Percentiles rank a stretch among this genome's conserved stretches.
These are phyloP conservation scores for Prunus davidiana DNA, from an alignment of 306 rosid species.

Conservation along the genomic window DNA sequence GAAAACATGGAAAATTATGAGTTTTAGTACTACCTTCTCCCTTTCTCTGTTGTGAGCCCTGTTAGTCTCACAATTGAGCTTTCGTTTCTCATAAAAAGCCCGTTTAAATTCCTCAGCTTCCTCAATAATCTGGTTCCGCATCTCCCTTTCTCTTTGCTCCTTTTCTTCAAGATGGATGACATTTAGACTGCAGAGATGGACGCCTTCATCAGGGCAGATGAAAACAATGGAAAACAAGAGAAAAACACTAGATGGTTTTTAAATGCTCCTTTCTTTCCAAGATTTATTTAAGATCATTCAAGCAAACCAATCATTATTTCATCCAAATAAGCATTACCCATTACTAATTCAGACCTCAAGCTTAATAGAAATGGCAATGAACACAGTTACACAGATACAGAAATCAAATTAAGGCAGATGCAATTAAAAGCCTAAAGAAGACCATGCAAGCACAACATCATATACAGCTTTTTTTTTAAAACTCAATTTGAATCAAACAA, in stretches of 20 bases:
- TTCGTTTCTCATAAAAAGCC: constrained; percentile 78
- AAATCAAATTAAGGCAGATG: not conserved
- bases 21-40: constrained; percentile 55
- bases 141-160: constrained; percentile 74
- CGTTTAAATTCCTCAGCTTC: constrained; percentile 85
- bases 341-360: not conserved
- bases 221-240: not conserved
- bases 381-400: not conserved
- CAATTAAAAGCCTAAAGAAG: not conserved
- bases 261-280: not conserved
- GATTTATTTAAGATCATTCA: not conserved
- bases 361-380: not conserved
- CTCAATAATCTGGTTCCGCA: constrained; percentile 76
- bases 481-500: not conserved
- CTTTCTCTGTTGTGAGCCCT: constrained; percentile 68
- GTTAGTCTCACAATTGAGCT: constrained; percentile 66
- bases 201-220: not conserved
- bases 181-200: constrained; percentile 53
- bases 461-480: not conserved
- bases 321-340: not conserved
- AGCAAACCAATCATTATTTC: not conserved
- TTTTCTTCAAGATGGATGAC: constrained; percentile 78
- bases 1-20: not conserved
- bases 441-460: not conserved
- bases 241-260: not conserved